A percentile compares a stretch with the other conserved stretches of the same genome.
phyloP scores from a whole-genome alignment of 106 monocot genomes.

The Alisma plantagoaquatica region DNA sequence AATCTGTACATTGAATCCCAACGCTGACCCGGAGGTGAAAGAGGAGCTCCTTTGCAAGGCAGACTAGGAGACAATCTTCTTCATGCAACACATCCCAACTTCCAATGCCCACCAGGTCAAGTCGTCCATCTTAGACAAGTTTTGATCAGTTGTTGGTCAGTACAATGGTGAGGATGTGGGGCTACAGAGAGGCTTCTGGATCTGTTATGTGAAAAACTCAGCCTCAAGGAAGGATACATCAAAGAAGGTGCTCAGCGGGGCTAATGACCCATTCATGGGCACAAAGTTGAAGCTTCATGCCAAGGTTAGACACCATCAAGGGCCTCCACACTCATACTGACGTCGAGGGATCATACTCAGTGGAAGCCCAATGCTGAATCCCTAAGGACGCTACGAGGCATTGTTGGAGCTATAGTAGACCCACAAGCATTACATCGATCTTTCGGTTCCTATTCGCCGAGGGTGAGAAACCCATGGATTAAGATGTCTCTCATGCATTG shows the following conservation, averaged over 20 bases:
- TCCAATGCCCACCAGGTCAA: constrained; percentile 35
- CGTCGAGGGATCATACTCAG: constrained; percentile 43
- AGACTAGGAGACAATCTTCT: constrained; percentile 75
- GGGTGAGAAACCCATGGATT: no score
- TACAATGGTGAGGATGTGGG: constrained; percentile 31
- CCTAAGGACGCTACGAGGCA: no score
- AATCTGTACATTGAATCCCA: no score
- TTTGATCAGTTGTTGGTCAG: constrained; percentile 8
- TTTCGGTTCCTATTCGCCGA: no score
- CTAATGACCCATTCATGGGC: constrained; percentile 45
- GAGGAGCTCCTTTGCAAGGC: constrained; percentile 12
- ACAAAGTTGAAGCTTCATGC: constrained; percentile 66
- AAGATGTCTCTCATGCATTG: no score
- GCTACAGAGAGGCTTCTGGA: constrained; percentile 43
- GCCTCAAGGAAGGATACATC: constrained; percentile 54
- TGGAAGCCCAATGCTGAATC: no score
- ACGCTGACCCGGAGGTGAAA: constrained; percentile 11
- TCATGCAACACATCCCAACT: constrained; percentile 41
- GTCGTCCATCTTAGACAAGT: constrained; percentile 13
- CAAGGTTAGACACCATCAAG: constrained; percentile 39
- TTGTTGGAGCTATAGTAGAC: no score
- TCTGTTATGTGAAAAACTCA: constrained; percentile 52
- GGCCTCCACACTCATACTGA: no score
- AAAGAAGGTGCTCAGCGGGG: constrained; percentile 46
- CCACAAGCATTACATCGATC: no score